Conservation (phyloP, 2,329 filamentous ascomycete species). For the Fusarium beomiforme region DNA sequence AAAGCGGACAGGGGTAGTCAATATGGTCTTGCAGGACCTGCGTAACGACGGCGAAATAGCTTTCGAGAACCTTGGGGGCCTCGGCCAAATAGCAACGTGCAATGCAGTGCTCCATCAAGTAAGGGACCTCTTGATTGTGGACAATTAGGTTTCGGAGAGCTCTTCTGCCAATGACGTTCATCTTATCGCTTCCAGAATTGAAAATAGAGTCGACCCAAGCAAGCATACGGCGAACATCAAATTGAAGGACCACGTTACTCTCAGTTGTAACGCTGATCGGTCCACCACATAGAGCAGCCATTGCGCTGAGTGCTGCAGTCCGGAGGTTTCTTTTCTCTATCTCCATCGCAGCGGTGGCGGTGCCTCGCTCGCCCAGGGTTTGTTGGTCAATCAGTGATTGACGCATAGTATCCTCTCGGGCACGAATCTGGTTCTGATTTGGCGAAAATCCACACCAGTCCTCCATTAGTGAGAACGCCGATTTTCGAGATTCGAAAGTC, state of each 20-base stretch:
- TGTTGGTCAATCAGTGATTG: constrained; percentile 86
- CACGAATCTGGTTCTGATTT: constrained; percentile 83
- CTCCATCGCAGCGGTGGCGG: constrained; percentile 88
- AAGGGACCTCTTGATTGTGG: constrained; percentile 88
- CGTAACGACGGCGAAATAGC: constrained; percentile 93
- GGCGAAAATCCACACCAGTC: constrained; percentile 99
- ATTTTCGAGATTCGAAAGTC: constrained; percentile 95
- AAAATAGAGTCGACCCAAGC: constrained; percentile 97
- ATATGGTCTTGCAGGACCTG: constrained; percentile 85
- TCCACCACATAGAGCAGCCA: constrained; percentile 90
- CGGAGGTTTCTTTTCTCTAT: constrained; percentile 95
- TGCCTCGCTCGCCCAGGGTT: constrained; percentile 77
- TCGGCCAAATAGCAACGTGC: constrained; percentile 89
- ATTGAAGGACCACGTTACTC: constrained; percentile 86
- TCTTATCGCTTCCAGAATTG: constrained; percentile 87
- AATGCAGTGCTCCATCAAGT: constrained; percentile 89
- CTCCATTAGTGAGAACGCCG: constrained; percentile 96
- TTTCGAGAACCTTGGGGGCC: constrained; percentile 84
- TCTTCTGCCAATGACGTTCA: constrained; percentile 87
- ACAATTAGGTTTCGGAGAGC: constrained; percentile 90
- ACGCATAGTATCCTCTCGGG: constrained; percentile 86
- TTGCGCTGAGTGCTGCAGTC: constrained; percentile 90
- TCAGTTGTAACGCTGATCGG: constrained; percentile 90
- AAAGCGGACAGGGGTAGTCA: constrained; percentile 87
- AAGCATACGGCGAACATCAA: constrained; percentile 91